Evolutionary conservation across 2,329 filamentous ascomycete species (phyloP).

Genomic region (Raffaelea arxii): DNA sequence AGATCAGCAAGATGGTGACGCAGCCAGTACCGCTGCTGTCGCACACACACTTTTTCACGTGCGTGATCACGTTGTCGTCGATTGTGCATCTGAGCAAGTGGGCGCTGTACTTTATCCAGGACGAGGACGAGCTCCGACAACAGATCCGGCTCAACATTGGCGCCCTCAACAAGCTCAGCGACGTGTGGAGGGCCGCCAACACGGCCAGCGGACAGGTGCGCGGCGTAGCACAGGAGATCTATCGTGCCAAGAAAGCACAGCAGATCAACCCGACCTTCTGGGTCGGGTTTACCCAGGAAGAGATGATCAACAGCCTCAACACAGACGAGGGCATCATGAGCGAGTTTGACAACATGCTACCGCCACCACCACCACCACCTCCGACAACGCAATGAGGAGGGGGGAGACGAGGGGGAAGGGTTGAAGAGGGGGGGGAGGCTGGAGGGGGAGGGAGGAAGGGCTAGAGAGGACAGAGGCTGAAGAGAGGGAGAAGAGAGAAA

Average conservation of each 20-base stretch:
- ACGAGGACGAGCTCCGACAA: slow-evolving; percentile 60
- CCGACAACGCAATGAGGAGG: slow-evolving; percentile 12
- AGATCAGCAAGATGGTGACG: slow-evolving; percentile 65
- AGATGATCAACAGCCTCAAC: slow-evolving; percentile 44
- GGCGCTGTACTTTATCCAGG: slow-evolving; percentile 51
- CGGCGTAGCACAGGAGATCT: slow-evolving; percentile 70
- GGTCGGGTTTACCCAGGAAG: slow-evolving; percentile 43
- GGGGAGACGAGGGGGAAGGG: neutral
- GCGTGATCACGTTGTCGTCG: slow-evolving; percentile 66
- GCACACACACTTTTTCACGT: slow-evolving; percentile 79
- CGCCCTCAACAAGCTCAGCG: slow-evolving; percentile 57
- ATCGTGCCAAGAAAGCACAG: slow-evolving; percentile 46
- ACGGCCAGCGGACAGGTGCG: slow-evolving; percentile 64
- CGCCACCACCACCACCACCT: no score
- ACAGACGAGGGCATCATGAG: slow-evolving; percentile 50
- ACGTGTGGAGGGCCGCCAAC: slow-evolving; percentile 63
- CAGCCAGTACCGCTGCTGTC: slow-evolving; percentile 61
- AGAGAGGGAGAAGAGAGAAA: neutral
- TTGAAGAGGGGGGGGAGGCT: neutral
- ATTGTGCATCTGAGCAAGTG: slow-evolving; percentile 78
- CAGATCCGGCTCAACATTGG: slow-evolving; percentile 72
- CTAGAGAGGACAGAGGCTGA: no score
- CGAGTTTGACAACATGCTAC: slow-evolving; percentile 38
- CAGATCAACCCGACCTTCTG: slow-evolving; percentile 43
- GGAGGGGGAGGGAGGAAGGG: neutral